phyloP scores from a whole-genome alignment of 176 grass and related monocot genomes.

The Leersia perrieri region DNA sequence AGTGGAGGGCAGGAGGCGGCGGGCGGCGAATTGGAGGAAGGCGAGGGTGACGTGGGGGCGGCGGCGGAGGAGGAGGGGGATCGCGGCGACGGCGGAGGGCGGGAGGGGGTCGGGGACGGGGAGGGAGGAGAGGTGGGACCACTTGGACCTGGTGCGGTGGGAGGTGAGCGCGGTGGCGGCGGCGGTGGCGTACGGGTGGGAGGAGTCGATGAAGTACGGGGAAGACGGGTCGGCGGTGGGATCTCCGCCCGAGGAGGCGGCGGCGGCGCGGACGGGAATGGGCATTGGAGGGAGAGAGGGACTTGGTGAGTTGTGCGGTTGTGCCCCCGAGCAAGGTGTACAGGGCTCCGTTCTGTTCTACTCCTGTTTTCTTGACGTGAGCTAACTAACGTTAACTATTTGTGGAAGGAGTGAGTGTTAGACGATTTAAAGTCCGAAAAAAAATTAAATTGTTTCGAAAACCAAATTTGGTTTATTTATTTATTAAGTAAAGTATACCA shows the following conservation, averaged over 20 bases:
- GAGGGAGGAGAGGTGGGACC: conserved; percentile 44
- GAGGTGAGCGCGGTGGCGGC: conserved; percentile 23
- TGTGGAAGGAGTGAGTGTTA: too few species aligned
- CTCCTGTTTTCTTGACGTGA: too few species aligned
- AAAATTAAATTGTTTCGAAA: too few species aligned
- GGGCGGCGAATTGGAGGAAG: conserved; percentile 30
- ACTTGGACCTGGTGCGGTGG: conserved; percentile 42
- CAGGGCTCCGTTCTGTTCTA: too few species aligned
- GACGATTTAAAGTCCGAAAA: too few species aligned
- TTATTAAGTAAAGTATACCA: too few species aligned
- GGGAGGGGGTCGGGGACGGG: conserved; percentile 18
- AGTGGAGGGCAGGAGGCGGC: background rate
- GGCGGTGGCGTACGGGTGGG: conserved; percentile 16
- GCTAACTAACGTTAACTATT: too few species aligned
- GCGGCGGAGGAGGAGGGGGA: conserved; percentile 39
- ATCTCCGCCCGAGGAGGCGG: background rate
- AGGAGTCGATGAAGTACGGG: conserved; percentile 17
- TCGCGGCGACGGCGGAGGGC: conserved; percentile 6
- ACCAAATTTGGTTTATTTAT: too few species aligned
- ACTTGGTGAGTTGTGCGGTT: too few species aligned
- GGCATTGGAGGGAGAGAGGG: background rate
- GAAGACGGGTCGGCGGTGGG: conserved; percentile 27
- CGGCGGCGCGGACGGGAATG: background rate
- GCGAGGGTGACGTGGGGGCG: conserved; percentile 31
- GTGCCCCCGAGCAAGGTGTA: too few species aligned